phyloP scores from a whole-genome alignment of 2,329 filamentous ascomycete species.

The Scytalidium sp. region DNA sequence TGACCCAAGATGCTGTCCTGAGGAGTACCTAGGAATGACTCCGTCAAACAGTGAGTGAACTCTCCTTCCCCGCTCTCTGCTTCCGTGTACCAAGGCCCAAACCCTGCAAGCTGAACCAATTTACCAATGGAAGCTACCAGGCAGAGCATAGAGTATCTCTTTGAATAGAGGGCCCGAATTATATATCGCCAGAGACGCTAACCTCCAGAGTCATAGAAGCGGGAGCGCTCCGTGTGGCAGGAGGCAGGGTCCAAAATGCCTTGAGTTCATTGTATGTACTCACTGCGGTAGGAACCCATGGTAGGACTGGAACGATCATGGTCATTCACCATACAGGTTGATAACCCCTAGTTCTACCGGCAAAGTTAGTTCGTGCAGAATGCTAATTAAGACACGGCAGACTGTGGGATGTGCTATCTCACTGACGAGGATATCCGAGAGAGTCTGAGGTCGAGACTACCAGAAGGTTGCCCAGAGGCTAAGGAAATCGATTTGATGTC shows the following conservation, averaged over 20 bases:
- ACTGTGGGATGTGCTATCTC: slow-evolving; percentile 13
- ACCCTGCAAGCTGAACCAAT: no score
- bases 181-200: background rate
- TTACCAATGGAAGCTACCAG: no score
- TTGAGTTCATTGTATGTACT: slow-evolving; percentile 17
- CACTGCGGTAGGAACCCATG: slow-evolving; percentile 18
- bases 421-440: slow-evolving; percentile 13
- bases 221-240: slow-evolving; percentile 19
- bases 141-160: background rate
- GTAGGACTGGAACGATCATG: slow-evolving; percentile 19
- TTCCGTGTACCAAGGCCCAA: background rate
- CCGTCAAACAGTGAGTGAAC: slow-evolving; percentile 9
- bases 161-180: background rate
- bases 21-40: slow-evolving; percentile 19
- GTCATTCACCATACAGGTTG: slow-evolving; percentile 16
- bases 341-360: background rate
- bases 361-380: no score
- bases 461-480: background rate
- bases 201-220: slow-evolving; percentile 12
- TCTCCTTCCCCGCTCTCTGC: background rate
- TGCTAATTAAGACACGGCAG: background rate
- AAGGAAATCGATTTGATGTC: slow-evolving; percentile 6
- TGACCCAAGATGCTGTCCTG: slow-evolving; percentile 17
- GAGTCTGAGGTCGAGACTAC: slow-evolving; percentile 3
- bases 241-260: slow-evolving; percentile 15